phyloP scores from a whole-genome alignment of 1,284 basidiomycete species.

The Cystobasidium pallidum region DNA sequence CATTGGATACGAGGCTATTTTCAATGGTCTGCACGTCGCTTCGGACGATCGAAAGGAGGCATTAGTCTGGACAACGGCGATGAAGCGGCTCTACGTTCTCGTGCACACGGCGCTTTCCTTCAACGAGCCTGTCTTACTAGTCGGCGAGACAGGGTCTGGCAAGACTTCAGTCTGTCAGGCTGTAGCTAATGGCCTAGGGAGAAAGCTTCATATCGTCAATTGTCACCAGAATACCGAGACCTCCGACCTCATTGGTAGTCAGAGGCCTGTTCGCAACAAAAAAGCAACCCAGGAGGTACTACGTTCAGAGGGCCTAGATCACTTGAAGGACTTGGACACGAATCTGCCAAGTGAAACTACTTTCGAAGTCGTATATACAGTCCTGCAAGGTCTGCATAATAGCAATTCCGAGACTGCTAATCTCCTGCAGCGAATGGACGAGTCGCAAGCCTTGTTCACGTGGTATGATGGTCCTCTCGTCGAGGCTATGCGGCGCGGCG shows the following conservation, averaged over 20 bases:
- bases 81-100: constrained; percentile 86
- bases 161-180: constrained; percentile 97
- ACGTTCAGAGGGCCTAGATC: constrained; percentile 52
- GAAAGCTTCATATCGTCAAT: constrained; percentile 75
- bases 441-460: constrained; percentile 78
- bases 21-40: constrained; percentile 60
- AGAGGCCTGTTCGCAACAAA: constrained; percentile 89
- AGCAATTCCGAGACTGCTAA: constrained; percentile 49
- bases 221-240: constrained; percentile 99
- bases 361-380: neutral
- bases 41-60: constrained; percentile 53
- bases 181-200: constrained; percentile 70
- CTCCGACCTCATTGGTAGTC: constrained; percentile 91
- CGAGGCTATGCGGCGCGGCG: constrained; percentile 83
- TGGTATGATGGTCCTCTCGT: constrained; percentile 96
- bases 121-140: constrained; percentile 94
- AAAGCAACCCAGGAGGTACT: constrained; percentile 58
- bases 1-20: constrained; percentile 64
- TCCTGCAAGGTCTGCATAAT: neutral
- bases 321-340: constrained; percentile 44
- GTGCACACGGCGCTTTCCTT: constrained; percentile 80
- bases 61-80: constrained; percentile 90
- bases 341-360: constrained; percentile 30
- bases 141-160: constrained; percentile 96
- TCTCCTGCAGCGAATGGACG: constrained; percentile 60